These are phyloP conservation scores for Polytrichum commune DNA, from an alignment of 225 moss, liverwort and hornwort genomes.

Conservation along the genomic window DNA sequence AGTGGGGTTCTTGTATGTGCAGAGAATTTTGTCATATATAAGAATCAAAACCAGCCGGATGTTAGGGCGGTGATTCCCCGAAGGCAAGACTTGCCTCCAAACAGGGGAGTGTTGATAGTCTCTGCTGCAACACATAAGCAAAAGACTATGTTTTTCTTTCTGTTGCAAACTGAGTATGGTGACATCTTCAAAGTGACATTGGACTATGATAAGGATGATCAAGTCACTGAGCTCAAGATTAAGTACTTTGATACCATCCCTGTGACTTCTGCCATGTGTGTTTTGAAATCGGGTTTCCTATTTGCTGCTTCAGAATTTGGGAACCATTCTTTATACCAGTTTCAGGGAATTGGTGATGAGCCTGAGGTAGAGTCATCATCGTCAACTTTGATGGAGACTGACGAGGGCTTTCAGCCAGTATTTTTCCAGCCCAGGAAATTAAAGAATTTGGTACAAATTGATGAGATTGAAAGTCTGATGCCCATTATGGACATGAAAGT, in stretches of 20 bases:
- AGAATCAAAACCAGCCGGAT: conserved; percentile 92
- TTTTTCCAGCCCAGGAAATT: conserved; percentile 94
- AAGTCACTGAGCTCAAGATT: conserved; percentile 84
- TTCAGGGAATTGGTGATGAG: conserved; percentile 80
- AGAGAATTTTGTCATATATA: conserved; percentile 97
- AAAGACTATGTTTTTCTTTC: conserved; percentile 87
- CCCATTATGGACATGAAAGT: conserved; percentile 99
- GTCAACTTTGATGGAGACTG: conserved; percentile 78
- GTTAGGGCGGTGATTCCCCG: conserved; percentile 94
- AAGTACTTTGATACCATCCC: conserved; percentile 89
- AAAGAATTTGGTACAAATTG: conserved; percentile 93
- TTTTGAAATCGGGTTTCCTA: conserved; percentile 89
- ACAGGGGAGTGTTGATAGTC: conserved; percentile 89
- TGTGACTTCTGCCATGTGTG: conserved; percentile 97
- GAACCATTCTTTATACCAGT: conserved; percentile 86
- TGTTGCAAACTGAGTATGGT: conserved; percentile 95
- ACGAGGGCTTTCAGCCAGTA: conserved; percentile 92
- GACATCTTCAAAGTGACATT: conserved; percentile 96
- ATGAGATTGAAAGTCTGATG: conserved; percentile 98
- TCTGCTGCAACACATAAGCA: conserved; percentile 95
- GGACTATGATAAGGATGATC: conserved; percentile 83
- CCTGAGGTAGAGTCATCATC: conserved; percentile 97
- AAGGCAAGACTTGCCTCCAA: conserved; percentile 84
- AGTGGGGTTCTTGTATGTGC: conserved; percentile 98
- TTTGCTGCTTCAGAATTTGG: conserved; percentile 98